Evolutionary conservation across 2,329 filamentous ascomycete species (phyloP).

Genomic region (Exserohilum turcica): DNA sequence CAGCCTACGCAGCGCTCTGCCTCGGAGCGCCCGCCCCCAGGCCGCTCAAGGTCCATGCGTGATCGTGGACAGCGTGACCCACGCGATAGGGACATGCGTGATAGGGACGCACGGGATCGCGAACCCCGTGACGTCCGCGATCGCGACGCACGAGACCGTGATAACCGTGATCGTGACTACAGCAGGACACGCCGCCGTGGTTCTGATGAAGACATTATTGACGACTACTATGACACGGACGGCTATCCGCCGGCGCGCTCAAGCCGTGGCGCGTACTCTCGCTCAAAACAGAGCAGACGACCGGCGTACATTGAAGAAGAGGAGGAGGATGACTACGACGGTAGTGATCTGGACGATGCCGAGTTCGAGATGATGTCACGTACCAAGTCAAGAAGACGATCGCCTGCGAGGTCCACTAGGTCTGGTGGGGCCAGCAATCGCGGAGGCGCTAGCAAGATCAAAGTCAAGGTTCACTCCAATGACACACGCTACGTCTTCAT

Average conservation of each 20-base stretch:
- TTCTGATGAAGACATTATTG: constrained; percentile 56
- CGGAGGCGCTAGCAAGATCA: constrained; percentile 67
- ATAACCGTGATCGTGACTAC: constrained; percentile 19
- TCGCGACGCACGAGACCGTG: constrained; percentile 15
- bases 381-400: constrained; percentile 45
- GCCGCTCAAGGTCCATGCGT: constrained; percentile 44
- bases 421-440: constrained; percentile 57
- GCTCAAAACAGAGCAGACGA: constrained; percentile 45
- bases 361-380: constrained; percentile 79
- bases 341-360: constrained; percentile 74
- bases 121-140: not conserved
- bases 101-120: constrained; percentile 16
- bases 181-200: constrained; percentile 37
- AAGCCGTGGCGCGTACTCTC: constrained; percentile 35
- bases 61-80: constrained; percentile 22
- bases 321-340: constrained; percentile 72
- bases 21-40: constrained; percentile 51
- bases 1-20: constrained; percentile 49
- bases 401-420: constrained; percentile 49
- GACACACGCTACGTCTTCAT: constrained; percentile 95
- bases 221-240: constrained; percentile 68
- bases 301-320: constrained; percentile 79
- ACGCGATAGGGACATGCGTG: constrained; percentile 5
- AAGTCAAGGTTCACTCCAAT: constrained; percentile 85
- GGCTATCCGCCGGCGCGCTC: constrained; percentile 59